Evolutionary conservation across 2,329 filamentous ascomycete genomes (phyloP), one percentile per base, ranked within the genome.

Genomic region (Alternaria conjuncta): DNA sequence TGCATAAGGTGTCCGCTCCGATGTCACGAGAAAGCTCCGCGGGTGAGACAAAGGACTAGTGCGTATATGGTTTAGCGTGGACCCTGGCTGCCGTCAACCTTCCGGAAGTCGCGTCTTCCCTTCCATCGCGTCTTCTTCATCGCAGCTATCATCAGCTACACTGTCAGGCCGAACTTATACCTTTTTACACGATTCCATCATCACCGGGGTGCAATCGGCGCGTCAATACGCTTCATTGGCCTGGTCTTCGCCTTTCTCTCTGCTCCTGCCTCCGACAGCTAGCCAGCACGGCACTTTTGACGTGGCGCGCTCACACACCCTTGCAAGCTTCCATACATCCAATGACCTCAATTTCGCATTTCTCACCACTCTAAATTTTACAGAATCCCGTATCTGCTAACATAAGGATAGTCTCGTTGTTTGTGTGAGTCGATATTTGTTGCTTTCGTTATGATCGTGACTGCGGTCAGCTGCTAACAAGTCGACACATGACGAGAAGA

Each of bases 271-370:
- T n/a, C 32, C 32, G 15, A n/a, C 15, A n/a, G 7, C 15, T 15
- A 3, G 32, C 2, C 2, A 28, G 26, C 7, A 25, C 13, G 4
- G 32, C 32, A n/a, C 2, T 2, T 2, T 36, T 5, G 0, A 0
- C 15, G n/a, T 36, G 32, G 32, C 32, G 7, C 7, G 15, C 15
- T 4, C 32, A 36, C 13, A 36, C 7, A 36, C 7, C 32, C 13
- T 9, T n/a, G 32, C 30, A 15, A 32, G 13, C 30, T 32, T 32
- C 30, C 12, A 32, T 32, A 13, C 3, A 4, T 32, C 30, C 15
- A 13, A 13, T 3, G 15, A 32, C 12, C 12, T 32, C 30, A 13
- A 15, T 13, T 32, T 32, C 30, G 30, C 30, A 32, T 32, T 13
- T 32, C 5, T 32, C 6, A 6, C 6, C 30, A 32, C n/a, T n/a